A percentile compares a stretch with the other conserved stretches of the same genome.
Evolutionary conservation across 2,329 filamentous ascomycete species (phyloP).

Genomic region (Microcyclospora pomicola): DNA sequence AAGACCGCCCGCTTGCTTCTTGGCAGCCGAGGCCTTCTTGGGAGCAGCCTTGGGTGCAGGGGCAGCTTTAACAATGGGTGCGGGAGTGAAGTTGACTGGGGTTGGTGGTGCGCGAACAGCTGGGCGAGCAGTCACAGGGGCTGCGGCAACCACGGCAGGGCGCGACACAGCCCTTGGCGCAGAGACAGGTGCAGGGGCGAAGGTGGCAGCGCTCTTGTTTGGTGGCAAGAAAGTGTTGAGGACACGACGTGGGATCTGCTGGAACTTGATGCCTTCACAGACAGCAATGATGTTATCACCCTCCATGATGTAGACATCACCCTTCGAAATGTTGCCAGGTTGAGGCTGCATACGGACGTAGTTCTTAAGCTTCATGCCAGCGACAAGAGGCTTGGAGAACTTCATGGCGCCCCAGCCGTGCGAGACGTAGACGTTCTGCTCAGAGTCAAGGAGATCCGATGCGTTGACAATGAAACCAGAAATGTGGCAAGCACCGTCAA

Average conservation of each 20-base stretch:
- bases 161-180: conserved; percentile 17
- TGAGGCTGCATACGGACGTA: conserved; percentile 49
- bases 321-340: conserved; percentile 41
- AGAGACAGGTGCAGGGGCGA: conserved; percentile 24
- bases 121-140: conserved; percentile 13
- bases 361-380: conserved; percentile 40
- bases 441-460: conserved; percentile 43
- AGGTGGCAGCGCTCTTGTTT: conserved; percentile 28
- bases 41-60: conserved; percentile 11
- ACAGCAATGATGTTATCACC: conserved; percentile 45
- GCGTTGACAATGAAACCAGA: conserved; percentile 49
- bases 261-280: conserved; percentile 51
- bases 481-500: conserved; percentile 43
- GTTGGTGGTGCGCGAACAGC: neutral
- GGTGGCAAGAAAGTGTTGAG: conserved; percentile 55
- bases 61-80: conserved; percentile 11
- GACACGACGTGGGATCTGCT: conserved; percentile 50
- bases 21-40: conserved; percentile 39
- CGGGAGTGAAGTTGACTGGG: conserved; percentile 7
- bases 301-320: conserved; percentile 48
- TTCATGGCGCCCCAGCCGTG: conserved; percentile 49
- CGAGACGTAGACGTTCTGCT: conserved; percentile 47
- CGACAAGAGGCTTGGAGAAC: conserved; percentile 27
- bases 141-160: conserved; percentile 10
- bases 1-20: conserved; percentile 35